phyloP scores from a whole-genome alignment of 805 yeast genomes.

The Yarrowia sp. region DNA sequence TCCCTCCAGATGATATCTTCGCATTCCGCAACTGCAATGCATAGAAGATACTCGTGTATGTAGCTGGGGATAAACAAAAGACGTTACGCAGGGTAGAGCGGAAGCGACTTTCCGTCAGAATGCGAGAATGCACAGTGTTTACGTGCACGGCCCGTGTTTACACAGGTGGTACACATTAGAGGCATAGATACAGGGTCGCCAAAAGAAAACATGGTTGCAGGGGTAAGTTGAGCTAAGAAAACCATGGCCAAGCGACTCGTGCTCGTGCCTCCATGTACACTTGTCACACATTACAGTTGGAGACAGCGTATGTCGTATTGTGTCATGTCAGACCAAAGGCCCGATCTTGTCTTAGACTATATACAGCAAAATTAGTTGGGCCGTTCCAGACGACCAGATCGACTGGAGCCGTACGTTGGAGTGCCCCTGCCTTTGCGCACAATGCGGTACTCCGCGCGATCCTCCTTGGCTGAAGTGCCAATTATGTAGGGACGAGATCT shows the following conservation, averaged over 20 bases:
- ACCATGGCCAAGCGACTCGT: no score
- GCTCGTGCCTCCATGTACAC: background rate
- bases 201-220: background rate
- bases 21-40: conserved; percentile 7
- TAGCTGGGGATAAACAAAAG: conserved; percentile 1
- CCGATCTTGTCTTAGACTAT: background rate
- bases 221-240: no score
- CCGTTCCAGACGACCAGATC: background rate
- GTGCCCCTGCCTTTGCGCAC: background rate
- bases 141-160: background rate
- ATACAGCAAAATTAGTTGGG: background rate
- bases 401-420: background rate
- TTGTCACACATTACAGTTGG: background rate
- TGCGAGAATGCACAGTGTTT: background rate
- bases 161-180: no score
- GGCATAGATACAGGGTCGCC: background rate
- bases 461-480: no score
- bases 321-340: no score
- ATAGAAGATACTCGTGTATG: conserved; percentile 21
- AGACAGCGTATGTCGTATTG: background rate
- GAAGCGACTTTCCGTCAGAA: conserved; percentile 1
- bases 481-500: no score
- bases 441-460: background rate
- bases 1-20: no score
- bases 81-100: conserved; percentile 17